Percentiles rank a stretch among this genome's conserved stretches.
phyloP scores from a whole-genome alignment of 495 filamentous ascomycete species.

The Copromyces sp. region DNA sequence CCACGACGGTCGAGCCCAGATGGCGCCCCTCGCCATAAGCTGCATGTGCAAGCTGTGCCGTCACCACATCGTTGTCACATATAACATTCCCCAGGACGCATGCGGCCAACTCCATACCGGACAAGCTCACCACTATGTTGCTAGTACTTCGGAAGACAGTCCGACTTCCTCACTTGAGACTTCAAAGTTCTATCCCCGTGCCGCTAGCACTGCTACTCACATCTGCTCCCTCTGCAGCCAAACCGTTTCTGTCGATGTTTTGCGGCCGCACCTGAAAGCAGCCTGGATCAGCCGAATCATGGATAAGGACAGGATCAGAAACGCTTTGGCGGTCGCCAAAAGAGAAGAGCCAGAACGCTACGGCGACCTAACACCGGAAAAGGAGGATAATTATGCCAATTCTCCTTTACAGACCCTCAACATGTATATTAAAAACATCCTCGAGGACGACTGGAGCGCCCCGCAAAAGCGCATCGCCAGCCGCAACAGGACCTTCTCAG shows the following conservation, averaged over 20 bases:
- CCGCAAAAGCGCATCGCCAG: constrained; percentile 47
- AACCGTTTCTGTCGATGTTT: constrained; percentile 33
- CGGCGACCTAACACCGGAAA: constrained; percentile 31
- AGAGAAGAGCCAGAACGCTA: constrained; percentile 49
- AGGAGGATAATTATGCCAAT: constrained; percentile 31
- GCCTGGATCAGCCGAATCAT: constrained; percentile 44
- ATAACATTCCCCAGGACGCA: constrained; percentile 2
- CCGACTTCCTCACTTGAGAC: background rate
- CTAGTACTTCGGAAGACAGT: background rate
- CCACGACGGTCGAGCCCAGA: constrained; percentile 5
- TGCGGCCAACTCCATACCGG: constrained; percentile 3
- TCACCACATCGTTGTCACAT: constrained; percentile 22
- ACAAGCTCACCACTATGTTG: background rate
- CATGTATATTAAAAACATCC: constrained; percentile 52
- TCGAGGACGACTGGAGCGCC: constrained; percentile 30
- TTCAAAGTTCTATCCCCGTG: constrained; percentile 20
- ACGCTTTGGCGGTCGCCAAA: constrained; percentile 43
- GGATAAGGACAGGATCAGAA: constrained; percentile 42
- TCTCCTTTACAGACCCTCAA: constrained; percentile 47
- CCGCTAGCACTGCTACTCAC: constrained; percentile 26
- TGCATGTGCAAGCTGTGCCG: constrained; percentile 25
- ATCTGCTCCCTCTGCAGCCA: constrained; percentile 43
- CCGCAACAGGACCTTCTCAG: constrained; percentile 61
- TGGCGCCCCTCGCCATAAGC: constrained; percentile 6
- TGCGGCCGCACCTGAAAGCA: constrained; percentile 40